Base-by-base conservation (phyloP, 805 yeast species). In the Wickerhamiella dianesei region DNA sequence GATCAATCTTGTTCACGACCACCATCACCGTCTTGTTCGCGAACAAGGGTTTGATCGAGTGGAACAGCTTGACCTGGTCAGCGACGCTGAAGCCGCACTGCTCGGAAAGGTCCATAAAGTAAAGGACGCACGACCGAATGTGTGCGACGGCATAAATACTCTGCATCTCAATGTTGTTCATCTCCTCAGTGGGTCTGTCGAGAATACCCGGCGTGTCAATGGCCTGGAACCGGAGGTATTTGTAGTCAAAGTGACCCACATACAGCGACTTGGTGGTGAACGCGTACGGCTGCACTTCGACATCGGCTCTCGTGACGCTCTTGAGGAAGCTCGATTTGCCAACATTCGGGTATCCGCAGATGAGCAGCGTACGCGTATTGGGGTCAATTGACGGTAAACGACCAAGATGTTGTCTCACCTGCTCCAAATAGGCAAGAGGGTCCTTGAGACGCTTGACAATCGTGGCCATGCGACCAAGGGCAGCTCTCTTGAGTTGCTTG, bases 161-260 rank as follows among this genome's bases (percentile, higher is more conserved):
- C 72, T 92, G 99, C 98, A 92, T 92, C 72, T 92, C 99, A 66
- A 92, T 92, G 69, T 92, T 92, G 73, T 92, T 92, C 99, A 92
- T 92, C 65, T 92, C 98, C 68, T 92, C 99, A 41, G 96, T 87
- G 50, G 98, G 98, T 66, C 97, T 80, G 68, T 92, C 99, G 64
- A 92, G 73, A 60, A 92, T 88, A 72, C 99, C 99, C 32, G 99
- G 98, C 36, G 98, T 92, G 68, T 92, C 99, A 62, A 92, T 92
- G 48, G 97, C 98, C 72, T 92, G 99, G 73, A 92, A 92, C 62
- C 99, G 76, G 62, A 92, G 72, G 67, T 92, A 94, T 70, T 92
- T 92, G 72, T 92, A 92, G 70, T 92, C 99, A 64, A 92, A 92
- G 70, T 92, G 99, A 56, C 99, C 99, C 49, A 92, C 99, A 60